Conservation (phyloP, 768 basidiomycete genomes). For the Tephrocybe sp. region DNA sequence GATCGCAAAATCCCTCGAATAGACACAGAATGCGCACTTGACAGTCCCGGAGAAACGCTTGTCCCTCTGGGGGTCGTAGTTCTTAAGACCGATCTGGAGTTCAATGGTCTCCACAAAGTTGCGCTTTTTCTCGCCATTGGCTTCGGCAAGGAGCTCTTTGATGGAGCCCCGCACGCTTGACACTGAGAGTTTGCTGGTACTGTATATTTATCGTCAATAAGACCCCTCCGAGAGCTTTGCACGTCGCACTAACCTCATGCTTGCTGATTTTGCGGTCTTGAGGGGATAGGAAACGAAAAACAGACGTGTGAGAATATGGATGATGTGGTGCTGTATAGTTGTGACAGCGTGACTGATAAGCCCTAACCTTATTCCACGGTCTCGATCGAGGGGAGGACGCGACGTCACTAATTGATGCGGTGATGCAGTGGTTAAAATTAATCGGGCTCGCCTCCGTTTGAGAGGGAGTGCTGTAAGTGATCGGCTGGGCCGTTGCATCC, state of each 20-base stretch:
- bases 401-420: too few relatives aligned
- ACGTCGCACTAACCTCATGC: constrained; percentile 24
- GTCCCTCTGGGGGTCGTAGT: constrained; percentile 99
- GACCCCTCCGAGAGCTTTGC: background rate
- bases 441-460: too few relatives aligned
- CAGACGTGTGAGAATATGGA: constrained; percentile 15
- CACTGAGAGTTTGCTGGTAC: constrained; percentile 83
- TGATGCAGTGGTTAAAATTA: too few relatives aligned
- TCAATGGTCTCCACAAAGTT: constrained; percentile 97
- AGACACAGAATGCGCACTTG: constrained; percentile 56
- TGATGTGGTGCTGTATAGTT: constrained; percentile 28
- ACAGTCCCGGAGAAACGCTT: constrained; percentile 99
- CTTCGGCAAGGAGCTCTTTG: constrained; percentile 83
- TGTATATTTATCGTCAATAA: constrained; percentile 24
- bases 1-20: background rate
- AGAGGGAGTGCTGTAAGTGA: too few relatives aligned
- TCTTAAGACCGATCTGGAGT: constrained; percentile 95
- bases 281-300: constrained; percentile 13
- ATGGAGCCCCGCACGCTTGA: constrained; percentile 99
- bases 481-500: too few relatives aligned
- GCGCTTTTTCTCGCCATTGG: constrained; percentile 86
- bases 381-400: constrained; percentile 1
- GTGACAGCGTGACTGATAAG: constrained; percentile 21
- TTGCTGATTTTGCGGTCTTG: constrained; percentile 22
- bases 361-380: constrained; percentile 22